These are phyloP conservation scores for Fusarium newnesense DNA, from an alignment of 2,329 filamentous ascomycete species.

Conservation along the genomic window DNA sequence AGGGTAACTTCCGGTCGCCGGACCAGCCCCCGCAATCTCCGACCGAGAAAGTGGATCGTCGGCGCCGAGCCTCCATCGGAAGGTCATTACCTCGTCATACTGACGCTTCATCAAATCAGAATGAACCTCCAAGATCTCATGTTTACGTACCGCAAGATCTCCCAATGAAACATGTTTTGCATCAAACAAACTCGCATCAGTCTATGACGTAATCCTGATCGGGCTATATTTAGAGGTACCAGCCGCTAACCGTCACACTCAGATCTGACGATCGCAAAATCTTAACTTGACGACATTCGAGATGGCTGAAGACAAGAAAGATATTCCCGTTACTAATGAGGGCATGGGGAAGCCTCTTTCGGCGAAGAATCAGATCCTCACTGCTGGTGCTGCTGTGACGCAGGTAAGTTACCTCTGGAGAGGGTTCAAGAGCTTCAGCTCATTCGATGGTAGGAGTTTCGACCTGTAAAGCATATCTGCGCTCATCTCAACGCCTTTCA, in stretches of 20 bases:
- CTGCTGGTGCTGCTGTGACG: conserved; percentile 68
- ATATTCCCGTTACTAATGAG: conserved; percentile 33
- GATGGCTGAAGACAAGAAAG: not conserved
- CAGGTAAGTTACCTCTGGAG: conserved; percentile 55
- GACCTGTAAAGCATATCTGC: conserved; percentile 78
- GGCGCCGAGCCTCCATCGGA: conserved; percentile 15
- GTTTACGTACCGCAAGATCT: not conserved
- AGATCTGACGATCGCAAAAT: conserved; percentile 11
- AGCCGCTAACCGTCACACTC: not conserved
- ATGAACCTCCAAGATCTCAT: not conserved
- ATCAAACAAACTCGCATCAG: not conserved
- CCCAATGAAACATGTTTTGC: not conserved
- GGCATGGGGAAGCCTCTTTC: conserved; percentile 60
- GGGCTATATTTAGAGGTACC: too few species aligned
- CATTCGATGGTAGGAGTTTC: conserved; percentile 64
- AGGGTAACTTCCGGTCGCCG: conserved; percentile 11
- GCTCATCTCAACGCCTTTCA: conserved; percentile 91
- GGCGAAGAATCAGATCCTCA: conserved; percentile 66
- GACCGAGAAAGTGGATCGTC: conserved; percentile 16
- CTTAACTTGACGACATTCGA: conserved; percentile 7
- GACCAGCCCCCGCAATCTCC: not conserved
- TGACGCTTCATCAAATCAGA: conserved; percentile 9
- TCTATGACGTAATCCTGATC: conserved; percentile 31
- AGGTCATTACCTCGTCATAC: conserved; percentile 32
- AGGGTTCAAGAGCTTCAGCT: not conserved